These are phyloP conservation scores for Penicillium fimorum DNA, from an alignment of 495 filamentous ascomycete species.

Conservation along the genomic window DNA sequence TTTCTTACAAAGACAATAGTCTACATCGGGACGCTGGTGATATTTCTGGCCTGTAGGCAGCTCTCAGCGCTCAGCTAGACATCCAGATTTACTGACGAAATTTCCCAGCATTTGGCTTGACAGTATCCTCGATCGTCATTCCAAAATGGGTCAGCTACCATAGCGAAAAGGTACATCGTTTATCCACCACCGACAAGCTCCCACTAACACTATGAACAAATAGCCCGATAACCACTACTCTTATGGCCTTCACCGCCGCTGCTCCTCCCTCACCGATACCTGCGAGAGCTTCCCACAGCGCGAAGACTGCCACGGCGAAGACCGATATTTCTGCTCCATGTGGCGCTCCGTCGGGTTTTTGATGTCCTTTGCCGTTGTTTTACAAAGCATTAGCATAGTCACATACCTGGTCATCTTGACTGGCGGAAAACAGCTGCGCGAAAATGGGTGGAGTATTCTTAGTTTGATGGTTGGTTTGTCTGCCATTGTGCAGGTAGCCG, in stretches of 20 bases:
- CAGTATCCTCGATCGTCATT: constrained; percentile 67
- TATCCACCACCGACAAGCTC: background rate
- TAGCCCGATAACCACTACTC: constrained; percentile 56
- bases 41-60: constrained; percentile 60
- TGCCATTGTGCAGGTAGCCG: constrained; percentile 60
- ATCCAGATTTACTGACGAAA: constrained; percentile 4
- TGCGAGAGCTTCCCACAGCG: constrained; percentile 60
- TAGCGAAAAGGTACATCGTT: constrained; percentile 51
- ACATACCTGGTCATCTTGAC: constrained; percentile 69
- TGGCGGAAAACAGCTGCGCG: constrained; percentile 73
- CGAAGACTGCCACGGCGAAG: constrained; percentile 65
- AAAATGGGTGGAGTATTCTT: constrained; percentile 75
- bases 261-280: constrained; percentile 60
- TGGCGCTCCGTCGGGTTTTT: constrained; percentile 87
- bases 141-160: constrained; percentile 80
- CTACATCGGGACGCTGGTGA: constrained; percentile 55
- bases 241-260: constrained; percentile 78
- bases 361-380: constrained; percentile 74
- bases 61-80: background rate
- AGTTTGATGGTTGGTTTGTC: constrained; percentile 60
- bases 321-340: constrained; percentile 83
- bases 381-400: constrained; percentile 73
- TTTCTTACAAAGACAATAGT: constrained; percentile 53
- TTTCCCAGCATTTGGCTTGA: constrained; percentile 70
- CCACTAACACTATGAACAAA: background rate